These are phyloP conservation scores for Amylostereum areolatum DNA, from an alignment of 1,284 basidiomycete genomes.

Conservation along the genomic window DNA sequence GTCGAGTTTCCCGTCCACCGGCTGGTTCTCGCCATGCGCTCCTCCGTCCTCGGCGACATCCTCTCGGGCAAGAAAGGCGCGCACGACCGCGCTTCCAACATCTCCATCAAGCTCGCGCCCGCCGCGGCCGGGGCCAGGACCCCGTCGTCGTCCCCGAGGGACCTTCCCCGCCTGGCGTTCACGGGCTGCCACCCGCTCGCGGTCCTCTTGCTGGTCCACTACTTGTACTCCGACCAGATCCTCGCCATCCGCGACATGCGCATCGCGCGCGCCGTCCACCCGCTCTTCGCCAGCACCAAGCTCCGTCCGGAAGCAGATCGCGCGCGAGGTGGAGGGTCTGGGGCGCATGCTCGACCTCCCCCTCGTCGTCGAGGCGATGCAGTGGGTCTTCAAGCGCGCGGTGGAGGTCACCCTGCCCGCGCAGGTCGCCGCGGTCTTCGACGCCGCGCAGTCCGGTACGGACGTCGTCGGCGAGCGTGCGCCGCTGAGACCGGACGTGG, in stretches of 20 bases:
- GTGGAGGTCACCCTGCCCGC: slow-evolving; percentile 38
- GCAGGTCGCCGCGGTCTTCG: slow-evolving; percentile 45
- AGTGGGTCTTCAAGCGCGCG: slow-evolving; percentile 42
- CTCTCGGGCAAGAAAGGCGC: slow-evolving; percentile 28
- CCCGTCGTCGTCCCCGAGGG: neutral
- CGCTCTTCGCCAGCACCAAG: slow-evolving; percentile 33
- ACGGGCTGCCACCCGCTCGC: slow-evolving; percentile 57
- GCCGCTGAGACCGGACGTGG: slow-evolving; percentile 56
- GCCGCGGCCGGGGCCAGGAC: slow-evolving; percentile 7
- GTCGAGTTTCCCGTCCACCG: slow-evolving; percentile 60
- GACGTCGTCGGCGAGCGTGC: slow-evolving; percentile 7
- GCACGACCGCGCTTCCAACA: slow-evolving; percentile 24
- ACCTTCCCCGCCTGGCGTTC: slow-evolving; percentile 30
- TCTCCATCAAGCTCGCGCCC: slow-evolving; percentile 24
- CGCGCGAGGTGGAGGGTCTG: slow-evolving; percentile 53
- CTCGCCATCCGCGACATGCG: slow-evolving; percentile 84
- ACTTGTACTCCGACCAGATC: slow-evolving; percentile 84
- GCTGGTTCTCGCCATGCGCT: slow-evolving; percentile 60
- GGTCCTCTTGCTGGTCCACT: slow-evolving; percentile 75
- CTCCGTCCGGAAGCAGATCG: slow-evolving; percentile 45
- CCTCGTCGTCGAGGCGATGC: slow-evolving; percentile 46
- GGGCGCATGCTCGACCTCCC: slow-evolving; percentile 52
- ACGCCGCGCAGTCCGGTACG: slow-evolving; percentile 7
- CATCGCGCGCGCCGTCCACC: slow-evolving; percentile 45
- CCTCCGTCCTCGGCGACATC: slow-evolving; percentile 39